Conservation (phyloP, 257 asterid species). For the Sherardia arvensis region DNA sequence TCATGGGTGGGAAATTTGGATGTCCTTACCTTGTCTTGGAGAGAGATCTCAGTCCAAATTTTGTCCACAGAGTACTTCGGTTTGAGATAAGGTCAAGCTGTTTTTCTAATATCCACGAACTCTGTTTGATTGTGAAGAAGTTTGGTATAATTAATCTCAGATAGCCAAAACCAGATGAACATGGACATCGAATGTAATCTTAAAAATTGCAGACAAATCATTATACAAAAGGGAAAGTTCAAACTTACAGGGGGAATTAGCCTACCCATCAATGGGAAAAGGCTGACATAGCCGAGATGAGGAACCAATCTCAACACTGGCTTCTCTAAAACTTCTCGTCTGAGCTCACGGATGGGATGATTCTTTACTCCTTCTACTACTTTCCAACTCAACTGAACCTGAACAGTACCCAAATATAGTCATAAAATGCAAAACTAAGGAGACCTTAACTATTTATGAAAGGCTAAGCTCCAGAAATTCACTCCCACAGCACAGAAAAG, state of each 20-base stretch:
- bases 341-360: constrained; percentile 60
- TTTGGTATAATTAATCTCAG: neutral
- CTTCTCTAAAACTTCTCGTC: constrained; percentile 66
- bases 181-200: neutral
- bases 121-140: constrained; percentile 29
- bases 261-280: constrained; percentile 84
- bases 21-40: constrained; percentile 65
- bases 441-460: neutral
- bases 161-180: neutral
- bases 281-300: constrained; percentile 93
- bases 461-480: neutral
- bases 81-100: constrained; percentile 87
- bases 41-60: constrained; percentile 85
- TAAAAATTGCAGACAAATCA: neutral
- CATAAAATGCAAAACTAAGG: neutral
- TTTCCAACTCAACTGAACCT: constrained; percentile 82
- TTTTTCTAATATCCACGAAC: constrained; percentile 64
- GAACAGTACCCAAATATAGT: no score
- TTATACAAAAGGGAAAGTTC: neutral
- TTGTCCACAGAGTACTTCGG: constrained; percentile 74
- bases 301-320: constrained; percentile 80
- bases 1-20: neutral
- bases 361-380: constrained; percentile 40
- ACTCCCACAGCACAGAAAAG: neutral
- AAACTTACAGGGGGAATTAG: constrained; percentile 95